Base-by-base conservation (phyloP, 208 protist genomes). In the Eutreptiella sp. region DNA sequence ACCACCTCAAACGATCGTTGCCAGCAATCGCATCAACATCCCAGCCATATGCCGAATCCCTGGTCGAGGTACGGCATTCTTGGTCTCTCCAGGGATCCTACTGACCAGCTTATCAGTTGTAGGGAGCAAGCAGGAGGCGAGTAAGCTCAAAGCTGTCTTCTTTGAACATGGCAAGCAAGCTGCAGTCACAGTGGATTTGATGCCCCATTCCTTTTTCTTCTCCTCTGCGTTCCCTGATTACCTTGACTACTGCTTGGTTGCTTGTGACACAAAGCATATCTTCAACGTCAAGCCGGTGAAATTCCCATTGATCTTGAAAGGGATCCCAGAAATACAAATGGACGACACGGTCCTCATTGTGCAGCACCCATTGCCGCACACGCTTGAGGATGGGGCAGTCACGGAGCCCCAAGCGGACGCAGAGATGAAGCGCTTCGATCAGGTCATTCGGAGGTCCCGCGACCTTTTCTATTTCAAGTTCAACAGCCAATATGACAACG, bases 211-310 rank as follows among this genome's bases (percentile, higher is more conserved):
- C 36, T 75, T 75, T 50, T 93, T 76, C 55, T 90, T 93, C 48
- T 52, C 74, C 14, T 76, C 81, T 0, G 59, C 66, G 26, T 88
- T 84, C 62, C 87, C 87, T 9, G 79, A 82, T 5, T 77, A 88
- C 68, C 83, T 90, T 73, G 80, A 89, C 45, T 93, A 93, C 78
- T 89, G 81, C 63, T 52, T 93, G 45, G 72, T 93, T n/a, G 75
- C 74, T 2, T 85, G 81, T 61, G 83, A 90, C 24, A 64, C 80
- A 66, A 55, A 61, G 1, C 69, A 68, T 4, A 69, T 93, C 39
- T 54, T 75, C 36, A 81, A 93, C 48, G 74, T 88, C 7, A 79
- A 60, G 7, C 84, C 87, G 2, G 83, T 87, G 0, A 61, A 72
- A 28, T 33, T 93, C 4, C 78, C 83, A 1, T 70, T 93, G 1